Conservation (phyloP, 306 rosid species). For the Cercis canadensis region DNA sequence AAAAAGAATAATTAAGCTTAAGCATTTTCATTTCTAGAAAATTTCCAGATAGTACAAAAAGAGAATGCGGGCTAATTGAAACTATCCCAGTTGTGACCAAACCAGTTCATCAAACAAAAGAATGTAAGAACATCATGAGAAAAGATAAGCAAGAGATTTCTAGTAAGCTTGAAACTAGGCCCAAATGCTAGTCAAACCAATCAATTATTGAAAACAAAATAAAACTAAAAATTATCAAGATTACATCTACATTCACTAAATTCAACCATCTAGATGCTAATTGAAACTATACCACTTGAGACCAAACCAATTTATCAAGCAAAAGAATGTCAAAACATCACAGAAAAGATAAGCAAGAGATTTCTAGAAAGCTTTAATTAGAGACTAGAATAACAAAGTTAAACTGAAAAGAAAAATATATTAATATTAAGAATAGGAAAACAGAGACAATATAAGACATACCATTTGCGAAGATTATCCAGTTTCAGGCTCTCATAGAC, state of each 20-base stretch:
- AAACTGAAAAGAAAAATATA: background rate
- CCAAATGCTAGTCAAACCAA: no score
- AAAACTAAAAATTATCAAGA: no score
- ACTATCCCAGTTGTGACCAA: background rate
- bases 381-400: constrained; percentile 11
- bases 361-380: background rate
- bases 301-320: constrained; percentile 6
- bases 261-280: no score
- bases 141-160: background rate
- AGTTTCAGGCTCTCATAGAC: constrained; percentile 91
- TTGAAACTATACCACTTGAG: background rate
- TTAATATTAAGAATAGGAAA: background rate
- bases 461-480: constrained; percentile 90
- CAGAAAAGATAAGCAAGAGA: background rate
- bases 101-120: constrained; percentile 2
- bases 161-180: constrained; percentile 9
- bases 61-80: background rate
- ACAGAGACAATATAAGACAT: constrained; percentile 26
- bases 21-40: no score
- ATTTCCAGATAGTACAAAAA: no score
- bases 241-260: no score
- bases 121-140: background rate
- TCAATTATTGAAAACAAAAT: no score
- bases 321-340: constrained; percentile 5
- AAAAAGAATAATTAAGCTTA: no score